Evolutionary conservation across 2,329 filamentous ascomycete species (phyloP), one percentile per base, ranked within the genome.

Genomic region (Cladorrhinum sp.): DNA sequence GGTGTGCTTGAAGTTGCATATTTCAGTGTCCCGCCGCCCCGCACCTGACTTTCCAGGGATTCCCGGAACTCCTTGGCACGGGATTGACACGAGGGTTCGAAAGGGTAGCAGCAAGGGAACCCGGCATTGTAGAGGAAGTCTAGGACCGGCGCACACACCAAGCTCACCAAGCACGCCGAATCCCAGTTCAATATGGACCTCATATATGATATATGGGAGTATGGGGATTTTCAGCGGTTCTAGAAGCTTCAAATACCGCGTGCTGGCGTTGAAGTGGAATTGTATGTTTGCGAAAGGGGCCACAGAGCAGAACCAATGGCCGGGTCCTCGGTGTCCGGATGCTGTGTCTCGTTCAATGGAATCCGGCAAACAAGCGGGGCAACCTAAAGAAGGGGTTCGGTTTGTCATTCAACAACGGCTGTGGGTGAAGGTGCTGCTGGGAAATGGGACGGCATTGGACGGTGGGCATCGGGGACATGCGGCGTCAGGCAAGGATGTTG

Each of bases 311-410:
- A 30, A 23, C 53, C 53, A 55, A 46, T 46, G 53, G 53, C 33
- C 53, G 36, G 39, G 24, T 55, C 39, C 53, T 55, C 53, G 53
- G 53, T 48, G 53, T 55, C 39, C 12, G 53, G 53, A 55, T 55
- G 53, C 33, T 42, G 21, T 55, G 18, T 50, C 18, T 21, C 39
- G 53, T 23, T n/a, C n/a, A n/a, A n/a, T n/a, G 26, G 9, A 28
- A 28, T 28, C 26, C 9, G 26, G 26, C 26, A 28, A n/a, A 28
- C 26, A 28, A 28, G 4, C 4, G 9, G 4, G 9, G 4, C 26
- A 28, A 28, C 26, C 4, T 28, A 4, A 28, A 28, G 26, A 28
- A 28, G 4, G 26, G n/a, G n/a, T n/a, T n/a, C n/a, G n/a, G n/a
- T n/a, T n/a, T n/a, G n/a, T n/a, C n/a, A n/a, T n/a, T n/a, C n/a